Evolutionary conservation across 352 stramenopile genomes (phyloP), one percentile per base, ranked within the genome.

Genomic region (Phytophthora pistaciae): DNA sequence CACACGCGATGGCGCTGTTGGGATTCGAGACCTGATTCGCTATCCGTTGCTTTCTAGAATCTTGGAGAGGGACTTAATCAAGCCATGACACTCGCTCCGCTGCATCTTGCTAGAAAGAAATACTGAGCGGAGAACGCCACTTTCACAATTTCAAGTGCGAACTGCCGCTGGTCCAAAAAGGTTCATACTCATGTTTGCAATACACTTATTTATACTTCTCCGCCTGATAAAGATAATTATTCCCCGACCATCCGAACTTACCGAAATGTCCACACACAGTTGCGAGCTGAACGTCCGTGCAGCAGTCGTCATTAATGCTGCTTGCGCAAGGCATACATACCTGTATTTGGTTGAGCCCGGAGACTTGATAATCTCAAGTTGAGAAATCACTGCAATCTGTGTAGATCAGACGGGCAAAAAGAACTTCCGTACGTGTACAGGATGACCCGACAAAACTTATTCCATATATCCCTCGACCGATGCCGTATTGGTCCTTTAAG

Each of bases 1-100:
- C 48, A 56, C 65, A 5, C 65, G 25, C 6, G 49, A 70, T 0
- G 55, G 64, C 6, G 60, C 55, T 23, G 21, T 66, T n/a, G 49
- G 50, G 23, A 23, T 58, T n/a, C 13, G 5, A n/a, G 11, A 46
- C n/a, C 6, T 49, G 42, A 8, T 3, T 21, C 18, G 16, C 40
- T 42, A 40, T 40, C 36, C 36, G 36, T 42, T 18, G 3, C n/a
- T 13, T 44, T 44, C 38, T 8, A 44, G 8, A 7, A 4, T n/a
- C 38, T 44, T 44, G 38, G 38, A 44, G 1, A n/a, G 38, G 16
- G 38, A 7, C 6, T 44, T 33, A 10, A 9, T 33, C 29, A 33
- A 33, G 29, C 6, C 29, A 3, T 33, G 29, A 11, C 29, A 1
- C 7, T 33, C 36, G 1, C 13, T 13, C 5, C 36, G 36, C 36